These are phyloP conservation scores for Priceomyces carsonii DNA, from an alignment of 805 yeast genomes.

Conservation along the genomic window DNA sequence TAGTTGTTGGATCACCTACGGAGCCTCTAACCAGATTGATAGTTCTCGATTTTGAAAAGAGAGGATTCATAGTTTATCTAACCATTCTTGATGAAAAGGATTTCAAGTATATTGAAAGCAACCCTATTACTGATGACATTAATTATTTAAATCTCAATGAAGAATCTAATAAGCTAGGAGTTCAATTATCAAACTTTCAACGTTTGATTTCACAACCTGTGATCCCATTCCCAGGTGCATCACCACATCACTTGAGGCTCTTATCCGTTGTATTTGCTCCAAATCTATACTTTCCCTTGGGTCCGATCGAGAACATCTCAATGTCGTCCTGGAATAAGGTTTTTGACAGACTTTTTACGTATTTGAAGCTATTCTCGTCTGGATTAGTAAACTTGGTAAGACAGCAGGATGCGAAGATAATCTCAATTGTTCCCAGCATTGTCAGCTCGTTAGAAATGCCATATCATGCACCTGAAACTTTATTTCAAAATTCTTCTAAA, in stretches of 20 bases:
- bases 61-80: slow-evolving; percentile 82
- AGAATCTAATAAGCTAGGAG: slow-evolving; percentile 39
- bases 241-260: slow-evolving; percentile 54
- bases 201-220: slow-evolving; percentile 53
- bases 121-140: slow-evolving; percentile 67
- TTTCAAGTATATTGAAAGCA: slow-evolving; percentile 46
- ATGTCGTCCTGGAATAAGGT: slow-evolving; percentile 53
- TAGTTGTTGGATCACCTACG: slow-evolving; percentile 73
- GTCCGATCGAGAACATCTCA: slow-evolving; percentile 62
- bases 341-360: slow-evolving; percentile 46
- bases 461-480: slow-evolving; percentile 63
- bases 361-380: slow-evolving; percentile 51
- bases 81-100: slow-evolving; percentile 69
- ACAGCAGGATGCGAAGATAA: slow-evolving; percentile 47
- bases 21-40: slow-evolving; percentile 71
- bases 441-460: slow-evolving; percentile 56
- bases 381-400: slow-evolving; percentile 59
- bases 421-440: slow-evolving; percentile 57
- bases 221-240: slow-evolving; percentile 58
- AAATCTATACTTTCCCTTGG: slow-evolving; percentile 64
- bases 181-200: slow-evolving; percentile 51
- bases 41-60: slow-evolving; percentile 69
- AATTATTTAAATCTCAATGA: slow-evolving; percentile 61
- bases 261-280: slow-evolving; percentile 74
- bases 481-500: slow-evolving; percentile 49